These are phyloP conservation scores for Drechslerella stenobrocha DNA, from an alignment of 2,329 filamentous ascomycete genomes.

Conservation along the genomic window DNA sequence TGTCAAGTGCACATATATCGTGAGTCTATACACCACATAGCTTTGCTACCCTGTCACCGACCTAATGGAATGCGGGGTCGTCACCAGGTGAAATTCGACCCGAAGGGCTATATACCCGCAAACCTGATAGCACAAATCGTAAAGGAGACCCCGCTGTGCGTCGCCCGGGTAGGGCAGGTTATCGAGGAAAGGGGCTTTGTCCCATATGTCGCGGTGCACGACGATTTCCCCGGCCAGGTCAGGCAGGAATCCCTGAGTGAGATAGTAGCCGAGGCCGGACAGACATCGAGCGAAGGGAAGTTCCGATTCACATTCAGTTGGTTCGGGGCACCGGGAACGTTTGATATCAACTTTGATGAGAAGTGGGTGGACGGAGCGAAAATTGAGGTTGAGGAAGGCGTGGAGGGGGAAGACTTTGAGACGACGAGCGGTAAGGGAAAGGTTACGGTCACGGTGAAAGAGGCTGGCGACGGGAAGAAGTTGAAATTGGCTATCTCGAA, in stretches of 20 bases:
- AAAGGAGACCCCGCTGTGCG: constrained; percentile 32
- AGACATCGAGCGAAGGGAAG: constrained; percentile 14
- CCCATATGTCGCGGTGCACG: constrained; percentile 30
- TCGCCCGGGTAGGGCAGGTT: constrained; percentile 19
- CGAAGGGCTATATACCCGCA: constrained; percentile 31
- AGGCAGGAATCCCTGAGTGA: constrained; percentile 18
- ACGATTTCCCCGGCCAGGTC: constrained; percentile 33
- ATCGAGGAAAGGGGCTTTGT: constrained; percentile 36
- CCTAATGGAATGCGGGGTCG: constrained; percentile 1
- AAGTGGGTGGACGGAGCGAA: constrained; percentile 35
- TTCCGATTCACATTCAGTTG: constrained; percentile 32
- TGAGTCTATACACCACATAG: constrained; percentile 8
- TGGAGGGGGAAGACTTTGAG: constrained; percentile 25
- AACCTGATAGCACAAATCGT: constrained; percentile 20
- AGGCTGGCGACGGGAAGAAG: constrained; percentile 37
- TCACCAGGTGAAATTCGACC: constrained; percentile 42
- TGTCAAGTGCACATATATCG: constrained; percentile 37
- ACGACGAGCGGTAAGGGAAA: constrained; percentile 21
- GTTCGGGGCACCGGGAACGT: constrained; percentile 31
- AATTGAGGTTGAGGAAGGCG: constrained; percentile 32
- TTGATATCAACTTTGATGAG: constrained; percentile 37
- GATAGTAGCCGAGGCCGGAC: constrained; percentile 16
- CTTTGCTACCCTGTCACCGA: too few species aligned
- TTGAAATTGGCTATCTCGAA: constrained; percentile 30
- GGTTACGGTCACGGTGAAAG: constrained; percentile 35